Conservation (phyloP, 2,329 filamentous ascomycete genomes). For the Pseudogymnoascus sp. region DNA sequence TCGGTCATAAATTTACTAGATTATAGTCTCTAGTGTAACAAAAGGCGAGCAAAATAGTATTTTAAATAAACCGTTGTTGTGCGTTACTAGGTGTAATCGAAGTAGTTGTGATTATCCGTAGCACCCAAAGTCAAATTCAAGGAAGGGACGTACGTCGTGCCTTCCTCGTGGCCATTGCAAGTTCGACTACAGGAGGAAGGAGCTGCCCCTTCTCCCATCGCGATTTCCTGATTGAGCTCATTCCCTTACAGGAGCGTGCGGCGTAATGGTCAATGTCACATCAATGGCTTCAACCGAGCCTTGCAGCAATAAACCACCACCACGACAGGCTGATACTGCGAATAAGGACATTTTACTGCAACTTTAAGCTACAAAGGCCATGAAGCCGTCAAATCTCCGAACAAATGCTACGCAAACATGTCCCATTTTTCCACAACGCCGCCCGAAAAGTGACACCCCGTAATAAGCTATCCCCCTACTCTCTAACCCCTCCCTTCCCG, state of each 20-base stretch:
- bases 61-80: neutral
- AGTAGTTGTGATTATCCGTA: neutral
- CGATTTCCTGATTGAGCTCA: neutral
- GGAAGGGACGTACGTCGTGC: neutral
- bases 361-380: conserved; percentile 4
- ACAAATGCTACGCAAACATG: conserved; percentile 6
- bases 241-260: neutral
- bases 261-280: neutral
- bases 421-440: conserved; percentile 7
- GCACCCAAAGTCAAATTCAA: neutral
- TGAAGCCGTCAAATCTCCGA: conserved; percentile 3
- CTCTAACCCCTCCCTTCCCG: conserved; percentile 22
- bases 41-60: neutral
- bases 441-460: conserved; percentile 1
- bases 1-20: too few species aligned
- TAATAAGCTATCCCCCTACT: conserved; percentile 4
- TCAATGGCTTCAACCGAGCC: neutral
- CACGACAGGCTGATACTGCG: neutral
- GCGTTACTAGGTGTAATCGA: neutral
- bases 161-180: neutral
- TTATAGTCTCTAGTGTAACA: too few species aligned
- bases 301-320: neutral
- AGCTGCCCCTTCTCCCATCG: neutral
- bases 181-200: neutral
- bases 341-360: conserved; percentile 6